Conservation (phyloP, 2,329 filamentous ascomycete species). For the Domatiomyces globalis region DNA sequence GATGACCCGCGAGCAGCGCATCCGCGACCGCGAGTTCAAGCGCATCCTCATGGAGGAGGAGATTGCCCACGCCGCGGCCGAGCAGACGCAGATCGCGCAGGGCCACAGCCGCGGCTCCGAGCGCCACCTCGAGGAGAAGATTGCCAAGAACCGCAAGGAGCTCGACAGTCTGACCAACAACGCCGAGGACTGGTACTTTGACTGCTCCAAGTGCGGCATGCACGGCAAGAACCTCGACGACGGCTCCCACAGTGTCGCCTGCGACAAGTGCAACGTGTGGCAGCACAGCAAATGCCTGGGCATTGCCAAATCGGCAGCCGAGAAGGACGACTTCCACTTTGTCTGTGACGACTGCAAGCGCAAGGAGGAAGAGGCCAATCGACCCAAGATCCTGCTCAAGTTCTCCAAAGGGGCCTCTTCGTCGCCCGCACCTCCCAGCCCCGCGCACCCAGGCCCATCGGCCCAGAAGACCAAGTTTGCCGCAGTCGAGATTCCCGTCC, state of each 20-base stretch:
- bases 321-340: constrained; percentile 75
- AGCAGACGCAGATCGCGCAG: constrained; percentile 47
- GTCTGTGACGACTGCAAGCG: constrained; percentile 65
- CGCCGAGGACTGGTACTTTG: constrained; percentile 82
- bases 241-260: constrained; percentile 83
- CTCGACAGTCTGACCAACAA: constrained; percentile 59
- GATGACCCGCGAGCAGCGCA: constrained; percentile 69
- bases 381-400: constrained; percentile 48
- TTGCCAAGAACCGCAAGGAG: constrained; percentile 64
- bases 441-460: constrained; percentile 1
- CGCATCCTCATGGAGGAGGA: constrained; percentile 76
- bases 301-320: constrained; percentile 64
- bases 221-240: constrained; percentile 83
- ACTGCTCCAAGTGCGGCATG: constrained; percentile 74
- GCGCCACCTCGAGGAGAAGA: constrained; percentile 65
- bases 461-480: constrained; percentile 4
- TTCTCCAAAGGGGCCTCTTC: constrained; percentile 23
- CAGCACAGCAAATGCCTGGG: constrained; percentile 88
- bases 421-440: constrained; percentile 14
- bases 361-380: constrained; percentile 47
- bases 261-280: constrained; percentile 89
- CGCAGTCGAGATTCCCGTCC: constrained; percentile 7
- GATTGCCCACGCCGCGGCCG: constrained; percentile 62
- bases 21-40: constrained; percentile 72
- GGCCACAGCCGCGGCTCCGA: constrained; percentile 55